Evolutionary conservation across 352 stramenopile genomes (phyloP).

Genomic region (Phytophthora uliginosa): DNA sequence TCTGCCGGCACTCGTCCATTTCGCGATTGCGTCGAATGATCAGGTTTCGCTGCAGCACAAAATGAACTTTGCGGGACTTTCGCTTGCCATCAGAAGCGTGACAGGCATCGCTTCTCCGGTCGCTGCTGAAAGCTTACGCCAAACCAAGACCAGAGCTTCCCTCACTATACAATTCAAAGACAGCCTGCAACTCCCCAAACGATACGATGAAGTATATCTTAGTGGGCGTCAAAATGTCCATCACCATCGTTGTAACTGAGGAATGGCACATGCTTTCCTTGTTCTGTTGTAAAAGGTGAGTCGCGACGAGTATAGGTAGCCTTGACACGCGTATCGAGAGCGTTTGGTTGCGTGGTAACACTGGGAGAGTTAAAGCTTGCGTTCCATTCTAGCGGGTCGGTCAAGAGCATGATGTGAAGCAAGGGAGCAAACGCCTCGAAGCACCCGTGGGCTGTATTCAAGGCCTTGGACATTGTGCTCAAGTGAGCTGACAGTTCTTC

Average conservation of each 20-base stretch:
- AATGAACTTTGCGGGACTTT: too few species aligned
- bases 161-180: too few species aligned
- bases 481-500: background rate
- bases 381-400: background rate
- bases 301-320: background rate
- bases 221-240: background rate
- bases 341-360: background rate
- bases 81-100: too few species aligned
- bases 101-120: too few species aligned
- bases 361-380: background rate
- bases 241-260: background rate
- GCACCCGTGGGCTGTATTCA: background rate
- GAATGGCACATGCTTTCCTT: background rate
- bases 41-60: too few species aligned
- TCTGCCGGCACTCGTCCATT: too few species aligned
- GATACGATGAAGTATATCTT: background rate
- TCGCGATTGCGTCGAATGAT: too few species aligned
- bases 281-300: background rate
- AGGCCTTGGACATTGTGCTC: background rate
- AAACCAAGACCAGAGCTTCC: too few species aligned
- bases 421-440: background rate
- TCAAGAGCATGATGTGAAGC: constrained; percentile 2
- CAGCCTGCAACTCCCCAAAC: too few species aligned
- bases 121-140: too few species aligned
- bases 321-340: background rate